Percentiles rank a stretch among this genome's conserved stretches.
Conservation (phyloP, 495 filamentous ascomycete species). For the Trichoderma gamsii region DNA sequence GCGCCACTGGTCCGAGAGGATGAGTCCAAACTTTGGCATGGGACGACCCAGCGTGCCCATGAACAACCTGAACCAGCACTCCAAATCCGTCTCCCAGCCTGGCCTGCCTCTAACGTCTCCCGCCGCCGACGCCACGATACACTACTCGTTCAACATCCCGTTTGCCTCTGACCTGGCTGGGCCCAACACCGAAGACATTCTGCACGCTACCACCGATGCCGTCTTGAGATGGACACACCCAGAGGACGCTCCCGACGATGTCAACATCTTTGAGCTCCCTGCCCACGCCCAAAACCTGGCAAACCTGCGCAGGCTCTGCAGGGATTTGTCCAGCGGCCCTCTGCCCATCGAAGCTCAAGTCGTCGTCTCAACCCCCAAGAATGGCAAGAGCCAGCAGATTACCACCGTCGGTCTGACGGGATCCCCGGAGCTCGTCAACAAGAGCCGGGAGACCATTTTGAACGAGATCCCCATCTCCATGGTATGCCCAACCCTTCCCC, state of each 20-base stretch:
- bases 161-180: conserved; percentile 87
- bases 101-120: conserved; percentile 59
- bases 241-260: conserved; percentile 73
- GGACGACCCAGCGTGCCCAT: conserved; percentile 68
- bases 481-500: conserved; percentile 48
- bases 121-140: conserved; percentile 60
- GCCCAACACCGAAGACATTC: conserved; percentile 83
- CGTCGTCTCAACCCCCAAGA: conserved; percentile 74
- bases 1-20: conserved; percentile 91
- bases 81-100: conserved; percentile 59
- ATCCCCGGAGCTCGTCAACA: conserved; percentile 72
- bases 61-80: conserved; percentile 55
- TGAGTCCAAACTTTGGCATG: conserved; percentile 76
- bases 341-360: conserved; percentile 74
- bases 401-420: conserved; percentile 88
- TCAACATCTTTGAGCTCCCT: conserved; percentile 76
- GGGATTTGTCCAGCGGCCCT: conserved; percentile 62
- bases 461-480: conserved; percentile 81
- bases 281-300: conserved; percentile 81
- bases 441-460: conserved; percentile 76
- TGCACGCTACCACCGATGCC: conserved; percentile 78
- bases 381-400: conserved; percentile 63
- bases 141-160: conserved; percentile 85
- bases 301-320: conserved; percentile 67
- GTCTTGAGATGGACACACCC: conserved; percentile 87